A percentile compares a stretch with the other conserved stretches of the same genome.
Conservation (phyloP, 2,329 filamentous ascomycete species). For the Talaromyces sp. region DNA sequence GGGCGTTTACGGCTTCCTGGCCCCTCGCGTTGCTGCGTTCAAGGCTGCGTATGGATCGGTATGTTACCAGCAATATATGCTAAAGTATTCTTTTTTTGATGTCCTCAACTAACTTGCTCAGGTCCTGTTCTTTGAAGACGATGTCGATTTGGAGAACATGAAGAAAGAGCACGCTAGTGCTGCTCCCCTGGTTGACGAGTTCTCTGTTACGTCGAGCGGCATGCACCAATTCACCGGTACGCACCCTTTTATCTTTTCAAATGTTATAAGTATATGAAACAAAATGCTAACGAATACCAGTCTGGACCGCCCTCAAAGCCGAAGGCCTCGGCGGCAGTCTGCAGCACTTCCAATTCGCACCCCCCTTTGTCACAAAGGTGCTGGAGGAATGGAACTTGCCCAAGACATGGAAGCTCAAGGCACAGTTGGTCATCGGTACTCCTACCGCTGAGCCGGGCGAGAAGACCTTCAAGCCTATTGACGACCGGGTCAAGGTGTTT, state of each 20-base stretch:
- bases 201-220: slow-evolving; percentile 6
- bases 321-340: slow-evolving; percentile 79
- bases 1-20: slow-evolving; percentile 36
- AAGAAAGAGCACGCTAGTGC: neutral
- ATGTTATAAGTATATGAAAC: neutral
- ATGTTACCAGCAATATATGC: slow-evolving; percentile 24
- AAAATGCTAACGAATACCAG: slow-evolving; percentile 3
- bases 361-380: slow-evolving; percentile 69
- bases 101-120: neutral
- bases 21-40: slow-evolving; percentile 48
- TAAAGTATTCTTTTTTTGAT: neutral
- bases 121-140: slow-evolving; percentile 9
- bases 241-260: slow-evolving; percentile 13
- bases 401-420: slow-evolving; percentile 65
- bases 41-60: slow-evolving; percentile 69
- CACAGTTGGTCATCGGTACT: slow-evolving; percentile 67
- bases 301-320: slow-evolving; percentile 70
- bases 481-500: slow-evolving; percentile 11
- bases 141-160: slow-evolving; percentile 5
- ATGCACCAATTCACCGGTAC: slow-evolving; percentile 10
- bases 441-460: neutral
- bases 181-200: slow-evolving; percentile 2
- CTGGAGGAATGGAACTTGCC: slow-evolving; percentile 62
- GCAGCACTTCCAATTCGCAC: slow-evolving; percentile 72
- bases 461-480: slow-evolving; percentile 6